Conservation (phyloP, 2,329 filamentous ascomycete species). For the Verticillium longisporum region DNA sequence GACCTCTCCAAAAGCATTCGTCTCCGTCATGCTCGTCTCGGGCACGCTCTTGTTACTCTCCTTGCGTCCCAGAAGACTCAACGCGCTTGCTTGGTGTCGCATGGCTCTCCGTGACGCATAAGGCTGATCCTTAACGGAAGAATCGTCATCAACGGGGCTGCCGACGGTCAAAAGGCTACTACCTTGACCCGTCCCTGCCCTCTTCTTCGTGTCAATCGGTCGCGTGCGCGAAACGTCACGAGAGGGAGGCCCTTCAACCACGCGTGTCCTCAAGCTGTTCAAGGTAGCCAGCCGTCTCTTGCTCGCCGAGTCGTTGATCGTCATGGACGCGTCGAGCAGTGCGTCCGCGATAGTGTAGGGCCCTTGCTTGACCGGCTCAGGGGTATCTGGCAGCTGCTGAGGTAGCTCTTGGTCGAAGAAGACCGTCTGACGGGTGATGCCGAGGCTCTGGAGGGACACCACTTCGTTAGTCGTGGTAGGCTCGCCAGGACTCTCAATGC, state of each 20-base stretch:
- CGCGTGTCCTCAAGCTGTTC: slow-evolving; percentile 27
- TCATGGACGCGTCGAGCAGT: slow-evolving; percentile 83
- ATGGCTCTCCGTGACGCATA: slow-evolving; percentile 38
- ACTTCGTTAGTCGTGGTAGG: slow-evolving; percentile 57
- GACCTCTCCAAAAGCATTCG: slow-evolving; percentile 54
- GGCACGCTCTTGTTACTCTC: slow-evolving; percentile 51
- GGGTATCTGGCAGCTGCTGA: slow-evolving; percentile 26
- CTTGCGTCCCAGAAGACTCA: slow-evolving; percentile 52
- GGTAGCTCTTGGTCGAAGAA: slow-evolving; percentile 77
- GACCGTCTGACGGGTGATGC: slow-evolving; percentile 79
- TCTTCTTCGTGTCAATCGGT: slow-evolving; percentile 30
- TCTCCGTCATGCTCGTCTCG: slow-evolving; percentile 52
- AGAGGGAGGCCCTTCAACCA: slow-evolving; percentile 17
- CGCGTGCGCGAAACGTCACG: slow-evolving; percentile 19
- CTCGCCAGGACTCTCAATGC: slow-evolving; percentile 34
- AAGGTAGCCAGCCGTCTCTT: slow-evolving; percentile 43
- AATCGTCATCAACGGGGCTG: slow-evolving; percentile 24
- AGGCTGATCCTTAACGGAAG: slow-evolving; percentile 30
- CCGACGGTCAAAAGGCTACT: slow-evolving; percentile 15
- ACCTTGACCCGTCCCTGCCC: slow-evolving; percentile 22
- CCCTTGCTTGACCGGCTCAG: slow-evolving; percentile 28
- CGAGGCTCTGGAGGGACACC: slow-evolving; percentile 66
- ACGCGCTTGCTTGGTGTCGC: slow-evolving; percentile 52
- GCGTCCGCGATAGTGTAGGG: slow-evolving; percentile 85
- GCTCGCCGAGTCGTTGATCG: slow-evolving; percentile 63